Conservation (phyloP, 2,329 filamentous ascomycete species). For the Alternaria ventricosa region DNA sequence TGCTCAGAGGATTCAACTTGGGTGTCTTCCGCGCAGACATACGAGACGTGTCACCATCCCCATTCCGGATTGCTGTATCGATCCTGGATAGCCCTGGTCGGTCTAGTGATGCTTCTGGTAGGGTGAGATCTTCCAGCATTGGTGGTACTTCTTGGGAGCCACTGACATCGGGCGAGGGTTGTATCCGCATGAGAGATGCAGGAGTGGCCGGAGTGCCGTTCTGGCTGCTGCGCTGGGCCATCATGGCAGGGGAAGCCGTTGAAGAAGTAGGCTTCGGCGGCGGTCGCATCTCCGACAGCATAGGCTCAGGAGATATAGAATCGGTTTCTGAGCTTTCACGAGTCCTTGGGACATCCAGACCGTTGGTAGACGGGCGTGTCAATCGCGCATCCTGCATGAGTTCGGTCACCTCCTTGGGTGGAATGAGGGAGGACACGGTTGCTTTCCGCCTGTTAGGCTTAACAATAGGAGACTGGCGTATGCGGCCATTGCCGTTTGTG, state of each 20-base stretch:
- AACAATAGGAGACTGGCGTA: constrained; percentile 75
- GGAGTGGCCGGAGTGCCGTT: constrained; percentile 68
- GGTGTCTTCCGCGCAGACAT: constrained; percentile 72
- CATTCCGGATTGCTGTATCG: constrained; percentile 58
- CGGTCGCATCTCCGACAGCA: constrained; percentile 60
- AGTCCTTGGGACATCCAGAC: constrained; percentile 33
- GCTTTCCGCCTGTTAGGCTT: constrained; percentile 64
- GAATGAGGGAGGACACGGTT: constrained; percentile 52
- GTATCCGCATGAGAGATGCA: constrained; percentile 76
- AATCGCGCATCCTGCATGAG: constrained; percentile 48
- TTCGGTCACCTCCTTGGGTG: constrained; percentile 54
- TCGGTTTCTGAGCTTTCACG: constrained; percentile 53
- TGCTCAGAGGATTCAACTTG: constrained; percentile 65
- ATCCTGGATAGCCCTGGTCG: constrained; percentile 57
- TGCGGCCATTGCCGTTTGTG: constrained; percentile 53
- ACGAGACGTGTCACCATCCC: constrained; percentile 62
- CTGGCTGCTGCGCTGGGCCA: constrained; percentile 51
- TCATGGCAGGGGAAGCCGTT: constrained; percentile 71
- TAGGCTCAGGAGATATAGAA: constrained; percentile 59
- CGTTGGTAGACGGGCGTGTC: constrained; percentile 29
- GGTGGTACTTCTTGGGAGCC: constrained; percentile 31
- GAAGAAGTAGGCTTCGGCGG: constrained; percentile 70
- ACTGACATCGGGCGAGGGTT: constrained; percentile 46
- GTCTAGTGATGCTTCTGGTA: constrained; percentile 71
- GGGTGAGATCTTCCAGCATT: constrained; percentile 66